Base-by-base conservation (phyloP, 495 filamentous ascomycete species). In the Annulohypoxylon moriforme region DNA sequence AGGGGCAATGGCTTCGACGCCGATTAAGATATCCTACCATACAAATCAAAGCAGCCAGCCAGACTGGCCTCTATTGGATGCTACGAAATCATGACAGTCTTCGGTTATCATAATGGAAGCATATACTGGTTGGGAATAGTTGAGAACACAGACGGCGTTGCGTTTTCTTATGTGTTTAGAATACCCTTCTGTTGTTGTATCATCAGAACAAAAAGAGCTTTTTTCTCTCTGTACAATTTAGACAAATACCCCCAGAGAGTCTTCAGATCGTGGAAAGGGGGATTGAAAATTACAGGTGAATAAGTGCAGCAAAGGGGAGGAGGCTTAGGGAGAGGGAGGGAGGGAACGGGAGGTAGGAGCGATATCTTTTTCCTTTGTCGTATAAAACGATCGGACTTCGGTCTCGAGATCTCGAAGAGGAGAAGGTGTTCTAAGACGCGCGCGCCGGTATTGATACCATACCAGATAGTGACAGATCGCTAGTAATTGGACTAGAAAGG, bases 121-220 rank as follows among this genome's bases (percentile, higher is more conserved):
- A 73, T 73, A 52, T 69, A 73, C 50, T 55, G 71, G 71, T 73
- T 73, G 62, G 71, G 71, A 73, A 73, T 73, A 73, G 57, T 73
- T 67, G 71, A 61, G 38, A 61, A 60, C 64, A 62, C 69, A 64
- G 58, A 69, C 50, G 71, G 71, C 71, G 71, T 73, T 65, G 52
- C 36, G 59, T 50, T 63, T 53, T 66, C 46, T 34, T 53, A 36
- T 47, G 47, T 60, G 68, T 52, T 73, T 73, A 73, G 70, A 69
- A 73, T 73, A 73, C 65, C 70, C 71, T 58, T 58, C 24, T 42
- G 62, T 52, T 62, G 61, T 58, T 44, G 40, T 44, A 44, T 47
- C 34, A 53, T 47, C 36, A 53, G 31, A 36, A 36, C 42, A 59
- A 60, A 29, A 61, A 57, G 36, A 62, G 55, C 42, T 49, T 16